Evolutionary conservation across 805 yeast species (phyloP).

Genomic region (Maudiozyma pseudohumilis): DNA sequence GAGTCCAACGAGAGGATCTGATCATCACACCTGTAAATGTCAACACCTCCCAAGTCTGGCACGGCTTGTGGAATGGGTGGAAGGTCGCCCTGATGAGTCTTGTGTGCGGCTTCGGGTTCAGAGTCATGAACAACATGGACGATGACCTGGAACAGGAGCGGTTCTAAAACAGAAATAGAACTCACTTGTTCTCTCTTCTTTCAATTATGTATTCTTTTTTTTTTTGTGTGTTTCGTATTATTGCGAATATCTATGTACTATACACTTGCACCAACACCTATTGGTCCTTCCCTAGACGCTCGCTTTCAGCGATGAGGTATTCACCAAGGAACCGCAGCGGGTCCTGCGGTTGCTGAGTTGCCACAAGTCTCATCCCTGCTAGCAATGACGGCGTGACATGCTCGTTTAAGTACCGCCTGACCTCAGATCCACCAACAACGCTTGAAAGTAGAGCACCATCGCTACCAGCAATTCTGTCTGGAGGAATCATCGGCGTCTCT

Average conservation of each 20-base stretch:
- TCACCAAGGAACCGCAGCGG: conserved; percentile 48
- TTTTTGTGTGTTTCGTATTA: background rate
- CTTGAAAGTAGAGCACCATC: conserved; percentile 29
- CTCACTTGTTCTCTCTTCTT: too few species aligned
- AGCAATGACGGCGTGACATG: conserved; percentile 53
- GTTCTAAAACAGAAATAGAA: too few species aligned
- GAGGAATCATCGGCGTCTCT: background rate
- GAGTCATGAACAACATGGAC: conserved; percentile 43
- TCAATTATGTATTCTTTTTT: too few species aligned
- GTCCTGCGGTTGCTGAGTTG: conserved; percentile 42
- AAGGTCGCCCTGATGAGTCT: conserved; percentile 72
- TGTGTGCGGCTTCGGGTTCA: conserved; percentile 74
- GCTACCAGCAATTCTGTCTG: background rate
- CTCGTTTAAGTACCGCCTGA: conserved; percentile 57
- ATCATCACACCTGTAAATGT: conserved; percentile 6
- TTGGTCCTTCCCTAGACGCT: conserved; percentile 6
- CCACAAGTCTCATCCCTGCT: conserved; percentile 51
- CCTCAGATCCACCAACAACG: conserved; percentile 61
- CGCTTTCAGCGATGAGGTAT: conserved; percentile 36
- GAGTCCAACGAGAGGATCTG: background rate
- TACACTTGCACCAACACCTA: background rate
- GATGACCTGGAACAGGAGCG: conserved; percentile 35
- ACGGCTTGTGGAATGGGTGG: conserved; percentile 78
- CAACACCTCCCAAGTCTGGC: conserved; percentile 4
- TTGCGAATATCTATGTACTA: too few species aligned